Conservation (phyloP, 495 filamentous ascomycete genomes). For the Talaromyces ruber region DNA sequence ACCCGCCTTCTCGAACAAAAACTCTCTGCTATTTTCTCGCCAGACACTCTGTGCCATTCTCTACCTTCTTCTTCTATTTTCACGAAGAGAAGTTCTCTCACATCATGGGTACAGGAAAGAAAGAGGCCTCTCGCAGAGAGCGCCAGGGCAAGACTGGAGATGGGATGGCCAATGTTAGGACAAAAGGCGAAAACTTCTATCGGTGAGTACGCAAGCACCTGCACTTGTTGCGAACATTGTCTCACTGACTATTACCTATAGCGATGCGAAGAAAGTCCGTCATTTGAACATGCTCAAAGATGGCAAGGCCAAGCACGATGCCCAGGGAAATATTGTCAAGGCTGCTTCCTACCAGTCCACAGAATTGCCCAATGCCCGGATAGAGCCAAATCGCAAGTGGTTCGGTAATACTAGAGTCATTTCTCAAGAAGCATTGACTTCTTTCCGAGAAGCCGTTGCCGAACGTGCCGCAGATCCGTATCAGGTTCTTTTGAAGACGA, state of each 20-base stretch:
- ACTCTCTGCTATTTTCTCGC: conserved; percentile 14
- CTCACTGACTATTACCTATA: conserved; percentile 16
- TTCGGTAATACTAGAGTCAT: conserved; percentile 69
- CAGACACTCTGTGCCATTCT: conserved; percentile 18
- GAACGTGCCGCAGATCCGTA: conserved; percentile 87
- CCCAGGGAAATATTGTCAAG: conserved; percentile 65
- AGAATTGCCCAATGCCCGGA: conserved; percentile 70
- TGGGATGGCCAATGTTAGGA: conserved; percentile 83
- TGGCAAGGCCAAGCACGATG: conserved; percentile 67
- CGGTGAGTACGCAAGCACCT: conserved; percentile 35
- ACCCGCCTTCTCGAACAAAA: conserved; percentile 11
- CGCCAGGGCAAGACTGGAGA: conserved; percentile 72
- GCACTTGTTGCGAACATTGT: neutral
- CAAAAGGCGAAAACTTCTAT: conserved; percentile 96
- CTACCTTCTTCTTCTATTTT: conserved; percentile 4
- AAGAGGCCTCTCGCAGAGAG: conserved; percentile 73
- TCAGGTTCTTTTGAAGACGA: conserved; percentile 82
- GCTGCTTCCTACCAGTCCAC: conserved; percentile 77
- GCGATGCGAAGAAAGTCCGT: conserved; percentile 79
- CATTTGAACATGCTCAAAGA: conserved; percentile 81
- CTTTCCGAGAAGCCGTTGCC: conserved; percentile 88
- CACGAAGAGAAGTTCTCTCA: conserved; percentile 10
- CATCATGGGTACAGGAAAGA: conserved; percentile 91
- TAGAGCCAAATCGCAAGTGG: conserved; percentile 92
- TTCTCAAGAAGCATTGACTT: conserved; percentile 56